Evolutionary conservation across 805 yeast genomes (phyloP), one percentile per base, ranked within the genome.

Genomic region (Spathaspora hagerdaliae): DNA sequence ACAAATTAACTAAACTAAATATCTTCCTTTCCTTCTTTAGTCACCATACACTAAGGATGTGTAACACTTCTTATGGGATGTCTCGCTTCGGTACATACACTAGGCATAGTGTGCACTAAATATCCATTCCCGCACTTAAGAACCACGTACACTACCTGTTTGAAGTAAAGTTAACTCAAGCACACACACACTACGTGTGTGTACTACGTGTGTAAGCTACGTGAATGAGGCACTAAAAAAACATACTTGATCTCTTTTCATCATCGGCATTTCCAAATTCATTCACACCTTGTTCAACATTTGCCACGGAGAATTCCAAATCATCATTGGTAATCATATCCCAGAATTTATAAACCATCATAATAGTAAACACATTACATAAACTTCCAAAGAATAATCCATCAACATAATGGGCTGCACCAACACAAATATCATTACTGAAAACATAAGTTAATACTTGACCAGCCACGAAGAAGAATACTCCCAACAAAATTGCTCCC

Each of bases 281-380:
- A 43, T 53, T 48, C 26, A 69, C 65, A 5, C 70, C 71, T 31
- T 65, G 68, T 49, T 71, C 75, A 12, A 65, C 70, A 36, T 59
- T 65, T 11, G 75, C 74, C 42, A 88, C 94, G 41, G 89, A 81
- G 64, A 92, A 94, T 67, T 92, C 99, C 55, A 92, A 81, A 63
- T 94, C 98, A 58, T 92, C 98, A 46, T 83, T 82, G 10, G 98
- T 94, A 43, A 92, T 84, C 78, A 91, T 89, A 59, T 91, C 97
- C 97, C 98, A 92, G 55, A 82, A 88, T 67, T 94, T 91, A 73
- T 90, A 92, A 42, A 92, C 74, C 98, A 94, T 92, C 96, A 94
- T 90, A 45, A 86, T 69, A 4, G 96, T 77, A 57, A 89, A 85
- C 41, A 89, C 60, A 60, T 88, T 88, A 59, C 96, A 79, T 32